phyloP scores from a whole-genome alignment of 164 flowering plant genomes.

The Kingdonia uniflora region DNA sequence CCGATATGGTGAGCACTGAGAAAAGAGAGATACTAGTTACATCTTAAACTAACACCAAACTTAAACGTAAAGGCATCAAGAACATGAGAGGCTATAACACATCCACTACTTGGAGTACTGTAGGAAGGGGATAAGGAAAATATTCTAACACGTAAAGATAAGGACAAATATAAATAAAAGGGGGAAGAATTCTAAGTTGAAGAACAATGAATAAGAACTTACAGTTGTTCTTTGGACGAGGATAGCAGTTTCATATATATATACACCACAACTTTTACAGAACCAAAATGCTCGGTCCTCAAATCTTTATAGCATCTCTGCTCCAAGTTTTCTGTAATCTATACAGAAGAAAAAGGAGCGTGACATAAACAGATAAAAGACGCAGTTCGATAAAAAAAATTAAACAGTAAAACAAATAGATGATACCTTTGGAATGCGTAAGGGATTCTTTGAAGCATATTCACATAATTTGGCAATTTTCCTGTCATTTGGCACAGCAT shows the following conservation, averaged over 20 bases:
- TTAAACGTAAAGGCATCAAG: no score
- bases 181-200: background rate
- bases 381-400: background rate
- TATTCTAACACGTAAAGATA: no score
- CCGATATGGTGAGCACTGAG: no score
- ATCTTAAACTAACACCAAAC: no score
- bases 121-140: no score
- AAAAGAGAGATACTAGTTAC: no score
- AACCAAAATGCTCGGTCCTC: conserved; percentile 56
- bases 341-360: conserved; percentile 14
- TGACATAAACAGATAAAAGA: background rate
- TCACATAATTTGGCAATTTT: conserved; percentile 80
- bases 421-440: conserved; percentile 68
- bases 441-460: conserved; percentile 67
- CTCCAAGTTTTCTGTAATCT: conserved; percentile 66
- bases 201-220: conserved; percentile 23
- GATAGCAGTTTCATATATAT: conserved; percentile 59
- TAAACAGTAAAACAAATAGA: no score
- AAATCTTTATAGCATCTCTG: conserved; percentile 81
- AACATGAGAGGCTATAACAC: no score
- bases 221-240: conserved; percentile 87
- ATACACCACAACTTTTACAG: conserved; percentile 60
- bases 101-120: no score
- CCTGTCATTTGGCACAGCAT: conserved; percentile 67
- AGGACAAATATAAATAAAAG: no score